These are phyloP conservation scores for Zygotorulaspora chibaensis DNA, from an alignment of 805 yeast genomes.

Conservation along the genomic window DNA sequence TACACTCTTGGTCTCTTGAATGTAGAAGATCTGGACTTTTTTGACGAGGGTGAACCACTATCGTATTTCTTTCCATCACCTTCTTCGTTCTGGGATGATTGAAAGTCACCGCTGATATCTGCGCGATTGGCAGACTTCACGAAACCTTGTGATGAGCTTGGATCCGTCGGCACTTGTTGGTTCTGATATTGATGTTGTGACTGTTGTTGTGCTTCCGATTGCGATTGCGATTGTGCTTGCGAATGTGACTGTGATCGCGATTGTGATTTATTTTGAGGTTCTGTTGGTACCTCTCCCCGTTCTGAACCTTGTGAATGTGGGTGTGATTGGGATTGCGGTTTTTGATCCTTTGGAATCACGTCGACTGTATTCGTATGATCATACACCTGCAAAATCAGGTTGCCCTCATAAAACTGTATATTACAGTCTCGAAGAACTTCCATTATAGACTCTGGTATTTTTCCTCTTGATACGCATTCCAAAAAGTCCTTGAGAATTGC, in stretches of 20 bases:
- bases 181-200: not conserved
- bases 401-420: constrained; percentile 82
- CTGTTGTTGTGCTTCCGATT: not conserved
- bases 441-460: constrained; percentile 82
- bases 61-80: constrained; percentile 3
- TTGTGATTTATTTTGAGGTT: not conserved
- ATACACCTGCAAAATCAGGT: constrained; percentile 76
- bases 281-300: constrained; percentile 2
- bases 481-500: constrained; percentile 76
- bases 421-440: constrained; percentile 88
- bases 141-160: constrained; percentile 1
- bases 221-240: not conserved
- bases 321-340: constrained; percentile 3
- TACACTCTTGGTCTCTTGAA: constrained; percentile 62
- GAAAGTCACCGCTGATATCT: not conserved
- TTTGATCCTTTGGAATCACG: constrained; percentile 19
- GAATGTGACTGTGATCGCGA: not conserved
- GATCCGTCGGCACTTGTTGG: not conserved
- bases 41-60: constrained; percentile 4
- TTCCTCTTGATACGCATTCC: constrained; percentile 71
- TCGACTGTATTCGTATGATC: constrained; percentile 65
- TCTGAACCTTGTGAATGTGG: not conserved
- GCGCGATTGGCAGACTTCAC: not conserved
- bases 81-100: constrained; percentile 1
- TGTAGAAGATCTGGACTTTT: constrained; percentile 14